A percentile compares a stretch with the other conserved stretches of the same genome.
Evolutionary conservation across 2,329 filamentous ascomycete species (phyloP).

Genomic region (Penicillium sp.): DNA sequence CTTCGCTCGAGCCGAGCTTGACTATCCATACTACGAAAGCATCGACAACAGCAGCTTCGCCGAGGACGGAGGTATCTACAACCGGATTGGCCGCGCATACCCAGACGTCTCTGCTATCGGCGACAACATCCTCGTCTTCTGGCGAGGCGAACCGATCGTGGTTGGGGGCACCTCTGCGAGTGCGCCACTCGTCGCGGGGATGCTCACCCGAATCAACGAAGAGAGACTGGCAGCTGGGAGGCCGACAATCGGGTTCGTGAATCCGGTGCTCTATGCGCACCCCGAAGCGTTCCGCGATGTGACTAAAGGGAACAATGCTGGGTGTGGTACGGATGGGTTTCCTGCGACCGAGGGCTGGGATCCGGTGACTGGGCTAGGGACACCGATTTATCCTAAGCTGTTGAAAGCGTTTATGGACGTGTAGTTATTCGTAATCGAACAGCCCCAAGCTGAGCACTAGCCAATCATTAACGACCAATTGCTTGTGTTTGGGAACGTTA

Average conservation of each 20-base stretch:
- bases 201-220: constrained; percentile 50
- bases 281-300: constrained; percentile 48
- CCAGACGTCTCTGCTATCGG: constrained; percentile 56
- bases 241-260: constrained; percentile 57
- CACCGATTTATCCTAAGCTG: constrained; percentile 38
- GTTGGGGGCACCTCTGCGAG: neutral
- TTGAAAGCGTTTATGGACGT: constrained; percentile 32
- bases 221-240: constrained; percentile 53
- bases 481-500: no score
- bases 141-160: neutral
- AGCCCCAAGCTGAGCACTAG: no score
- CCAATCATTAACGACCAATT: no score
- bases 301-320: constrained; percentile 41
- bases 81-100: constrained; percentile 53
- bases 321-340: constrained; percentile 36
- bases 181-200: constrained; percentile 4
- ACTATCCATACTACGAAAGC: constrained; percentile 37
- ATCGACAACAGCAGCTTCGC: constrained; percentile 37
- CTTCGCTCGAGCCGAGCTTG: constrained; percentile 38
- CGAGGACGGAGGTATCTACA: constrained; percentile 43
- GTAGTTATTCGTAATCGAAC: neutral
- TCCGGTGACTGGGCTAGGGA: constrained; percentile 38
- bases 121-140: constrained; percentile 35
- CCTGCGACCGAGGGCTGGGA: constrained; percentile 37
- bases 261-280: constrained; percentile 50